Conservation (phyloP, 2,329 filamentous ascomycete genomes). For the Ustilaginoidea virens region DNA sequence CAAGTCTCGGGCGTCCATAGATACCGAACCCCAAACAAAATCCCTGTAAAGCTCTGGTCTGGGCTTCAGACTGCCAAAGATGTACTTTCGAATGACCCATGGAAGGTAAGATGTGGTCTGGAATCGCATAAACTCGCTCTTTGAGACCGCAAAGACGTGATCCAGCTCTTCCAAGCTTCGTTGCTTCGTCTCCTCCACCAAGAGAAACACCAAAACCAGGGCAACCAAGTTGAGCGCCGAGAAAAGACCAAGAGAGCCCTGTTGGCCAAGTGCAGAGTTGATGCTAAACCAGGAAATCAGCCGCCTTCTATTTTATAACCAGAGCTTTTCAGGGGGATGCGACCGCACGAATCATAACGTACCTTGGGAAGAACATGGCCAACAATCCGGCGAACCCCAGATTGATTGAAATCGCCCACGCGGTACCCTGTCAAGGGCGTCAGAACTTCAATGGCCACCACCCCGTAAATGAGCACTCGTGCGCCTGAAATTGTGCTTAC, state of each 20-base stretch:
- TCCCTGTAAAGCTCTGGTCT: constrained; percentile 19
- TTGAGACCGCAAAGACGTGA: constrained; percentile 21
- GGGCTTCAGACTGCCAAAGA: constrained; percentile 8
- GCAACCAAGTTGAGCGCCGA: constrained; percentile 29
- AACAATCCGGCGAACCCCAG: constrained; percentile 30
- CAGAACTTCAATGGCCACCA: background rate
- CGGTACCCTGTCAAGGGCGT: constrained; percentile 19
- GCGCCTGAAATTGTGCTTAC: constrained; percentile 7
- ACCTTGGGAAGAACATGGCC: constrained; percentile 24
- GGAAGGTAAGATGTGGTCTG: constrained; percentile 19
- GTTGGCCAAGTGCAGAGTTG: constrained; percentile 11
- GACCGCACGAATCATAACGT: background rate
- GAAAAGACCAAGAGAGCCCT: constrained; percentile 28
- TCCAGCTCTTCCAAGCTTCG: constrained; percentile 25
- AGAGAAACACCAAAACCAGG: constrained; percentile 27
- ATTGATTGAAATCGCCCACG: constrained; percentile 31
- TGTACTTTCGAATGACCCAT: constrained; percentile 16
- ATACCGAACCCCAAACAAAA: constrained; percentile 13
- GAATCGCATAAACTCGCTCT: constrained; percentile 21
- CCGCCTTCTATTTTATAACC: background rate
- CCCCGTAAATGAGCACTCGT: background rate
- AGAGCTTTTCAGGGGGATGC: background rate
- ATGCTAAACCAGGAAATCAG: constrained; percentile 6
- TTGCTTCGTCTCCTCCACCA: constrained; percentile 27
- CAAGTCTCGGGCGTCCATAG: constrained; percentile 2